Conservation (phyloP, 495 filamentous ascomycete genomes). For the Entonaema liquescens region DNA sequence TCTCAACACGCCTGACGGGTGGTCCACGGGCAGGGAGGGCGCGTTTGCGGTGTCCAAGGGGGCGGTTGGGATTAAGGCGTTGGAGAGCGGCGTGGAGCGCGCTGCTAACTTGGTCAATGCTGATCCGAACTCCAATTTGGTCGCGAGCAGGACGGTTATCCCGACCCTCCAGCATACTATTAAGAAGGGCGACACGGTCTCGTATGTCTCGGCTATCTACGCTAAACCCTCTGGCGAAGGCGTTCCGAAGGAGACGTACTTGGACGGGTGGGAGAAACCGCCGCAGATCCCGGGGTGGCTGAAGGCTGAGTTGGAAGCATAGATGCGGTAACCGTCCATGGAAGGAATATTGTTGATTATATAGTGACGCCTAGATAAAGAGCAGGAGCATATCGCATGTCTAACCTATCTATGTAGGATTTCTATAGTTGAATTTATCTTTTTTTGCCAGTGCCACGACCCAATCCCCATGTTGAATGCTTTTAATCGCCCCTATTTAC, state of each 20-base stretch:
- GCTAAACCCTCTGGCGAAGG: constrained; percentile 57
- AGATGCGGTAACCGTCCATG: not conserved
- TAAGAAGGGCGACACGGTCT: constrained; percentile 54
- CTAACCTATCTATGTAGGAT: constrained; percentile 13
- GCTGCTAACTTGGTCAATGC: constrained; percentile 70
- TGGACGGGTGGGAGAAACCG: constrained; percentile 63
- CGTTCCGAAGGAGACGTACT: constrained; percentile 49
- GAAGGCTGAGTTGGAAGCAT: constrained; percentile 53
- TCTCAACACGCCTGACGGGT: constrained; percentile 64
- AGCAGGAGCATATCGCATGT: constrained; percentile 8
- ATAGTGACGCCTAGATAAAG: constrained; percentile 19
- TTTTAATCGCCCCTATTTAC: constrained; percentile 1
- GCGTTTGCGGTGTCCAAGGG: constrained; percentile 73
- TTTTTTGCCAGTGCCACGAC: constrained; percentile 7
- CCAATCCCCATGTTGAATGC: constrained; percentile 39
- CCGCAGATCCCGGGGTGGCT: constrained; percentile 66
- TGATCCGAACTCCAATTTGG: constrained; percentile 80
- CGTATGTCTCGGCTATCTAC: constrained; percentile 62
- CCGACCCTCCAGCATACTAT: constrained; percentile 68
- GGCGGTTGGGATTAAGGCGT: constrained; percentile 73
- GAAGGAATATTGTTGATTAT: not conserved
- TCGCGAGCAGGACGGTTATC: constrained; percentile 73
- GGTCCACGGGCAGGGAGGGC: constrained; percentile 56
- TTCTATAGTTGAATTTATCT: constrained; percentile 16
- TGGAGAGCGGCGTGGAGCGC: constrained; percentile 54